Evolutionary conservation across 106 monocot species (phyloP).

Genomic region (Hemerocallis citrina): DNA sequence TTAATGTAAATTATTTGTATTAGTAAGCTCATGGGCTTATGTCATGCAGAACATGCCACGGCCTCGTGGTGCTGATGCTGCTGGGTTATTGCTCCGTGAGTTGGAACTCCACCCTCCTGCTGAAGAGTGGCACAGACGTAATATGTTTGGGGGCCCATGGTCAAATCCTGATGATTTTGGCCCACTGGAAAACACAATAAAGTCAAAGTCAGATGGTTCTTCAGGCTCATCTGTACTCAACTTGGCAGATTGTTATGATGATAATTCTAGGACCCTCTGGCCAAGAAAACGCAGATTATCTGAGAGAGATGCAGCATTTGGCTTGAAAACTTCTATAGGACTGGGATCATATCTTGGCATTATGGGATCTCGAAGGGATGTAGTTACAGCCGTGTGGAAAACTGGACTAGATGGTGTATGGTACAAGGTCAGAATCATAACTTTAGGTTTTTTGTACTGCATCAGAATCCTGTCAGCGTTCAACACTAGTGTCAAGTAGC

Average conservation of each 20-base stretch:
- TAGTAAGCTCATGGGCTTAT: background rate
- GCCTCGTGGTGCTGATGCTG: slow-evolving; percentile 97
- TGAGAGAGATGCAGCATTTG: slow-evolving; percentile 98
- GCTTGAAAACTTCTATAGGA: slow-evolving; percentile 88
- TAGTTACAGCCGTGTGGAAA: slow-evolving; percentile 86
- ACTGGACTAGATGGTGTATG: slow-evolving; percentile 87
- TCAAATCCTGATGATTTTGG: slow-evolving; percentile 86
- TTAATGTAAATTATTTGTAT: too few species aligned
- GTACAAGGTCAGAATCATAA: slow-evolving; percentile 68
- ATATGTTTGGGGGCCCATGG: slow-evolving; percentile 99
- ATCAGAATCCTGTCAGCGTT: background rate
- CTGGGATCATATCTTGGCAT: slow-evolving; percentile 92
- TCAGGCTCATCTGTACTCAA: slow-evolving; percentile 14
- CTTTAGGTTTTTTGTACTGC: background rate
- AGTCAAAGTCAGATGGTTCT: slow-evolving; percentile 29
- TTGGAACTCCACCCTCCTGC: slow-evolving; percentile 95
- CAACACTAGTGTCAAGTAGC: background rate
- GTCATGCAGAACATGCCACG: slow-evolving; percentile 91
- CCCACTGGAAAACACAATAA: slow-evolving; percentile 41
- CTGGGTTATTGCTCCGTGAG: slow-evolving; percentile 91
- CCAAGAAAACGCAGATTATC: slow-evolving; percentile 87
- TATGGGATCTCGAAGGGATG: slow-evolving; percentile 98
- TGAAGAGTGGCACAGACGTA: slow-evolving; percentile 97
- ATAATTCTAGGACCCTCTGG: slow-evolving; percentile 50
- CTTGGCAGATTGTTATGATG: slow-evolving; percentile 15